Evolutionary conservation across 768 basidiomycete genomes (phyloP).

Genomic region (Coprinopsis strossmayeri): DNA sequence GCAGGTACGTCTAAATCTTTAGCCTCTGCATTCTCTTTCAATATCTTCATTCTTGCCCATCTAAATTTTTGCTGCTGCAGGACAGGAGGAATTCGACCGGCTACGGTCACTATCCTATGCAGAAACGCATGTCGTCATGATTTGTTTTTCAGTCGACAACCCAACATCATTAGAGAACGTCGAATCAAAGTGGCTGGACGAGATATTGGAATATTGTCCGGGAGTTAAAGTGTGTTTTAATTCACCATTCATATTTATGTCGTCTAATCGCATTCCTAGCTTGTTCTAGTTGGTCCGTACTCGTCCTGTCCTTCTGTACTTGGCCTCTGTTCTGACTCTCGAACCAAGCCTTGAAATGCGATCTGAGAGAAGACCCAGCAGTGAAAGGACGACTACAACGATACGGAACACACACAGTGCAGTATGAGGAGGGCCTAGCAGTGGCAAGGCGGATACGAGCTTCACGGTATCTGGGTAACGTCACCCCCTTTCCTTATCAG

Average conservation of each 20-base stretch:
- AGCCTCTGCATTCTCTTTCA: too few species aligned
- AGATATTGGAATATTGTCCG: constrained; percentile 87
- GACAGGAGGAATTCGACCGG: constrained; percentile 94
- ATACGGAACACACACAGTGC: constrained; percentile 64
- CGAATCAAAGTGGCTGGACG: constrained; percentile 96
- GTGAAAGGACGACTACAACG: constrained; percentile 68
- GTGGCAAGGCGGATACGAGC: constrained; percentile 89
- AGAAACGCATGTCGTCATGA: constrained; percentile 93
- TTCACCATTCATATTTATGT: neutral
- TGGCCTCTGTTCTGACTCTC: neutral
- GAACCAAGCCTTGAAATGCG: constrained; percentile 82
- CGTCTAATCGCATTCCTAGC: constrained; percentile 29
- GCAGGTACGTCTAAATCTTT: too few species aligned
- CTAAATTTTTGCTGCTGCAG: constrained; percentile 41
- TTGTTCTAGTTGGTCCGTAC: constrained; percentile 82
- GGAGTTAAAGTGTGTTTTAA: constrained; percentile 74
- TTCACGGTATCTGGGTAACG: constrained; percentile 83
- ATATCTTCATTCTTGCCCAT: too few species aligned
- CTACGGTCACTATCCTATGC: constrained; percentile 93
- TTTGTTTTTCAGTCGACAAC: constrained; percentile 96
- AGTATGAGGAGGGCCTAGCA: constrained; percentile 89
- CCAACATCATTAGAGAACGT: constrained; percentile 94
- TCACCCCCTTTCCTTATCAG: neutral
- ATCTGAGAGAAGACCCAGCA: constrained; percentile 79
- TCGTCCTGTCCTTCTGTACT: neutral